Percentiles rank a stretch among this genome's conserved stretches.
These are phyloP conservation scores for Lactarius hengduanensis DNA, from an alignment of 768 basidiomycete genomes.

Conservation along the genomic window DNA sequence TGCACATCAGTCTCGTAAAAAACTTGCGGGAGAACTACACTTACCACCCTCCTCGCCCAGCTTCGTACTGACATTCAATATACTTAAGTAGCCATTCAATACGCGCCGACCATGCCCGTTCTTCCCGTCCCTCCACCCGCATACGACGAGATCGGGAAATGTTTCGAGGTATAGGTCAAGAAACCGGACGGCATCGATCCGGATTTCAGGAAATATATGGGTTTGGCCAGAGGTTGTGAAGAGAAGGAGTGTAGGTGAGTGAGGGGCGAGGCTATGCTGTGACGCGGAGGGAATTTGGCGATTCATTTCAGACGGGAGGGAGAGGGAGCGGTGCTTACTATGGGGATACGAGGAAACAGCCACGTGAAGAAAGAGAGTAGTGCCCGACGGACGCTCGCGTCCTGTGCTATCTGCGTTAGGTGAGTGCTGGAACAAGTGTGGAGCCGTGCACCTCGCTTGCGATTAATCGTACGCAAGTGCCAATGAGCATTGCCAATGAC, in stretches of 20 bases:
- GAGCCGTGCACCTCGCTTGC: conserved; percentile 67
- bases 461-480: conserved; percentile 66
- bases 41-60: conserved; percentile 58
- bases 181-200: conserved; percentile 83
- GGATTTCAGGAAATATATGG: conserved; percentile 93
- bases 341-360: conserved; percentile 63
- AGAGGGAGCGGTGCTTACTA: conserved; percentile 40
- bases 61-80: conserved; percentile 66
- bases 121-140: conserved; percentile 61
- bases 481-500: conserved; percentile 55
- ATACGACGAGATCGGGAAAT: conserved; percentile 64
- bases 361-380: conserved; percentile 68
- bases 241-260: conserved; percentile 72
- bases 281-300: conserved; percentile 8
- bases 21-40: background rate
- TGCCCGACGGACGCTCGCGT: conserved; percentile 72
- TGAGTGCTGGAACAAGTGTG: background rate
- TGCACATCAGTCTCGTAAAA: conserved; percentile 11
- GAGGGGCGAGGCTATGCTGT: conserved; percentile 71
- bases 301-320: background rate
- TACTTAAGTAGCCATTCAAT: conserved; percentile 77
- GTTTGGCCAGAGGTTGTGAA: conserved; percentile 90
- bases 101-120: conserved; percentile 59
- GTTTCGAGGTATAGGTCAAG: conserved; percentile 70
- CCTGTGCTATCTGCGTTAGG: conserved; percentile 46